Evolutionary conservation across 345 rosid genomes (phyloP).

Genomic region (Ceriops tagal): DNA sequence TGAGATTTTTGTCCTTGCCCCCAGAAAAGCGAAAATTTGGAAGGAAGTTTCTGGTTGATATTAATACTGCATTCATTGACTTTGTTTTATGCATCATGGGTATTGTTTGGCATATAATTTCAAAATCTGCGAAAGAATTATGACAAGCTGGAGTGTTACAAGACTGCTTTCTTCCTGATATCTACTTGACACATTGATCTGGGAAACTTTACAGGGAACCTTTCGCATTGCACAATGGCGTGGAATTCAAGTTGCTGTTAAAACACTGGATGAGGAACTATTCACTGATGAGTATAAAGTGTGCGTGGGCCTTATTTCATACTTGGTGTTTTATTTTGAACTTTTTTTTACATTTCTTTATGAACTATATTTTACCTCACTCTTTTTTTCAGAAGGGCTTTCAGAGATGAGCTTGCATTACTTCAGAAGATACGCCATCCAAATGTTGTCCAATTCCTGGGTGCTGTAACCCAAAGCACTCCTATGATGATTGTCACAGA

Average conservation of each 20-base stretch:
- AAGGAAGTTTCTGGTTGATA: too few species aligned
- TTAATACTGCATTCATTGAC: too few species aligned
- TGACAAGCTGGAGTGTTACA: too few species aligned
- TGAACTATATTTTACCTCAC: background rate
- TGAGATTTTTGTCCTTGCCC: too few species aligned
- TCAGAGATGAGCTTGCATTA: conserved; percentile 87
- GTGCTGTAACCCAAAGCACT: conserved; percentile 92
- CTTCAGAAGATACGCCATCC: conserved; percentile 95
- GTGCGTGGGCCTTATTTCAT: conserved; percentile 39
- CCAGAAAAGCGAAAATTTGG: too few species aligned
- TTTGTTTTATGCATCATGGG: too few species aligned
- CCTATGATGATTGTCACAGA: conserved; percentile 99
- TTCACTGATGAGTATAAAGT: conserved; percentile 72
- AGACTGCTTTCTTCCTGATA: too few species aligned
- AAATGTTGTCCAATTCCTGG: conserved; percentile 95
- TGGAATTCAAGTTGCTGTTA: conserved; percentile 92
- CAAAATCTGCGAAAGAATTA: too few species aligned
- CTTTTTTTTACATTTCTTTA: background rate
- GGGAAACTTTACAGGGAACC: conserved; percentile 54
- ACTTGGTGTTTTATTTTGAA: background rate
- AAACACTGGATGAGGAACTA: conserved; percentile 70
- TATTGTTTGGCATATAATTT: too few species aligned
- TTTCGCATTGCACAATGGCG: conserved; percentile 78
- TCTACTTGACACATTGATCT: too few species aligned
- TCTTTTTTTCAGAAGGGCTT: conserved; percentile 50